Base-by-base conservation (phyloP, 257 asterid species). In the Ligustrum vulgare region DNA sequence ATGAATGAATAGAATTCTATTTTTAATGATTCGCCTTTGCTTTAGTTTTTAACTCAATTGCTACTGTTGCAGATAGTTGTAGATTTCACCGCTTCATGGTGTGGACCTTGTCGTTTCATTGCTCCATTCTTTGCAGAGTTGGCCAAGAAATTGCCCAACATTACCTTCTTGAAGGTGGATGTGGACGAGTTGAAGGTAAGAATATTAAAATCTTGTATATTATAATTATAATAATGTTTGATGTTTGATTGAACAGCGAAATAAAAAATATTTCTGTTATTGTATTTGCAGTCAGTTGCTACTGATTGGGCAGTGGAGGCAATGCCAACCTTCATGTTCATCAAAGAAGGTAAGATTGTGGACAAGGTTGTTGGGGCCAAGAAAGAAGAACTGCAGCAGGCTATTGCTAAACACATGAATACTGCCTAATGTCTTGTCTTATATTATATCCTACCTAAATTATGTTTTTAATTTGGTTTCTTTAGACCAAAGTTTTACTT, bases 11-110 rank as follows among this genome's bases (percentile, higher is more conserved):
- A 20, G 28, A 22, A 2, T 28, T 28, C 1, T 28, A 28, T 28
- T 28, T 28, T 28, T 28, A 28, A 28, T 28, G 31, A 28, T 28
- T 0, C 1, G 31, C 31, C 31, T 28, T 28, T 28, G 31, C 31
- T 28, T 28, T 1, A 28, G 31, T 28, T 28, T 28, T 28, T 28
- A 28, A 28, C 31, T 28, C 0, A 28, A 15, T 47, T 23, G 15
- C 62, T 39, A 20, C 67, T 60, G 5, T 32, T 79, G 81, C 91
- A 92, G 97, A 86, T 90, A 23, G 98, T 94, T 62, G 94, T 94
- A 22, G 97, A 94, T 72, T 92, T 94, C 88, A 94, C 97, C 22
- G 97, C 98, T 70, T 89, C 98, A 64, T 94, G 98, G 98, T 94
- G 98, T 62, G 97, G 97, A 75, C 98, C 98, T 1, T 94, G 98